These are phyloP conservation scores for Pseudozyma hubeiensis DNA, from an alignment of 1,284 basidiomycete species.

Conservation along the genomic window DNA sequence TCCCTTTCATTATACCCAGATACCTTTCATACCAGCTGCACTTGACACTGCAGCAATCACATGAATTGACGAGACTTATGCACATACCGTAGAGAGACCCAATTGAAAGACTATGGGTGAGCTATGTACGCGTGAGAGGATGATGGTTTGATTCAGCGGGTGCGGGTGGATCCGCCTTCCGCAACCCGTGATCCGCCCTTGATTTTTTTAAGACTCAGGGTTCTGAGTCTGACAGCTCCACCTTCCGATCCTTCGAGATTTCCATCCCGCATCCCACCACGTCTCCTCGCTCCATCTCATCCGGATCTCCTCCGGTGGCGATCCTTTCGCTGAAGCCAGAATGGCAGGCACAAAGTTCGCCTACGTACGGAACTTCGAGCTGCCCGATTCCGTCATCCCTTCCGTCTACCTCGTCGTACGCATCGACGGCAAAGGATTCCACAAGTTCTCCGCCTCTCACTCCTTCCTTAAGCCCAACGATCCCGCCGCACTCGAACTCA, in stretches of 20 bases:
- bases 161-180: constrained; percentile 14
- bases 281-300: too few species aligned
- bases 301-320: too few species aligned
- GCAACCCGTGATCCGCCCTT: constrained; percentile 17
- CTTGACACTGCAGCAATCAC: constrained; percentile 9
- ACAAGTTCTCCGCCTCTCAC: constrained; percentile 90
- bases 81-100: too few species aligned
- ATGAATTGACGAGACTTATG: background rate
- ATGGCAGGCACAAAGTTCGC: constrained; percentile 94
- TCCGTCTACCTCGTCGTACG: constrained; percentile 87
- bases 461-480: constrained; percentile 92
- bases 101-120: background rate
- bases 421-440: constrained; percentile 93
- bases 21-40: constrained; percentile 9
- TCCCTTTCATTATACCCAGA: background rate
- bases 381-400: constrained; percentile 85
- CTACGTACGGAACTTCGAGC: constrained; percentile 90
- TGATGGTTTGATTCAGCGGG: background rate
- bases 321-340: background rate
- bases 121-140: background rate
- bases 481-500: constrained; percentile 82
- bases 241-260: background rate
- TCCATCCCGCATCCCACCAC: background rate
- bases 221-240: constrained; percentile 9
- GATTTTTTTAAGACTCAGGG: background rate